These are phyloP conservation scores for Teunomyces tritomae DNA, from an alignment of 805 yeast genomes.

Conservation along the genomic window DNA sequence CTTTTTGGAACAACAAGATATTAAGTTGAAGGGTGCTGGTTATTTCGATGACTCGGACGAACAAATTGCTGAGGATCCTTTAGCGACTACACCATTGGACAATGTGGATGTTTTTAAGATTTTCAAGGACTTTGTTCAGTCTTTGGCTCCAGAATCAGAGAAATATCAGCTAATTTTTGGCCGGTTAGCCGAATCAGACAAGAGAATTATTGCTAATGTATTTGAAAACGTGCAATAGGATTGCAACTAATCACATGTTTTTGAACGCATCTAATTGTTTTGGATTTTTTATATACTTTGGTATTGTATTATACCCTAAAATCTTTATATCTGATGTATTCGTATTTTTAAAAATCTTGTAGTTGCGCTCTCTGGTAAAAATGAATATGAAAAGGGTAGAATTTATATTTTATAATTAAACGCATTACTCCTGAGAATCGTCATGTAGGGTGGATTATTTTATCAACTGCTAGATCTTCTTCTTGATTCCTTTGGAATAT, in stretches of 20 bases:
- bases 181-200: constrained; percentile 21
- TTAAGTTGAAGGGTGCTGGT: constrained; percentile 32
- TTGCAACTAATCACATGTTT: neutral
- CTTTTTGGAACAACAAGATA: constrained; percentile 46
- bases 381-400: no score
- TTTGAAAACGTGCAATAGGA: constrained; percentile 1
- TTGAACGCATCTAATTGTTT: neutral
- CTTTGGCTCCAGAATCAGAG: constrained; percentile 11
- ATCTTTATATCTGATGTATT: no score
- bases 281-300: neutral
- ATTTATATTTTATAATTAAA: no score
- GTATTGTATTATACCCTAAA: no score
- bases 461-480: no score
- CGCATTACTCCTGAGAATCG: no score
- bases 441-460: no score
- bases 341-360: no score
- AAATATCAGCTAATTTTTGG: constrained; percentile 50
- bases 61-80: constrained; percentile 20
- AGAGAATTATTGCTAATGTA: constrained; percentile 2
- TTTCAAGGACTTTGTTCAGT: constrained; percentile 54
- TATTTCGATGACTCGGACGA: constrained; percentile 16
- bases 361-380: no score
- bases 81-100: constrained; percentile 64
- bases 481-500: neutral
- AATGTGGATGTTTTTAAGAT: constrained; percentile 65